These are phyloP conservation scores for Trapa bicornis DNA, from an alignment of 345 rosid genomes.

Conservation along the genomic window DNA sequence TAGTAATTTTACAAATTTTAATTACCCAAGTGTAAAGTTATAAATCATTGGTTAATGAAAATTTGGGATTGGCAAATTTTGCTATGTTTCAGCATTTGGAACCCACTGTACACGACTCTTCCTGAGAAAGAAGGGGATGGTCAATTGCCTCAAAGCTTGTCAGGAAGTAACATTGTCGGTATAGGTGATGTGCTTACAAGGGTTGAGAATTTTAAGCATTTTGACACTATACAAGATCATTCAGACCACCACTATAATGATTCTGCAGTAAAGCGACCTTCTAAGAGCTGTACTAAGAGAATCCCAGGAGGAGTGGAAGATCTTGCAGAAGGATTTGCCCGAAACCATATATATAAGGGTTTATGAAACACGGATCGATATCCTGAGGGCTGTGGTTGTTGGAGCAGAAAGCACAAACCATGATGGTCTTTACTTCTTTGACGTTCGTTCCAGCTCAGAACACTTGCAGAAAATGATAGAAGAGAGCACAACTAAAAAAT, in stretches of 20 bases:
- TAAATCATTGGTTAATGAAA: too few species aligned
- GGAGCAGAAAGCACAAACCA: conserved; percentile 97
- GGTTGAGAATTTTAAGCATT: conserved; percentile 51
- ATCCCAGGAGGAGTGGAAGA: conserved; percentile 84
- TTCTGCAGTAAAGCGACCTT: conserved; percentile 35
- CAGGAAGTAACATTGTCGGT: conserved; percentile 21
- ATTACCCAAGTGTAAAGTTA: too few species aligned
- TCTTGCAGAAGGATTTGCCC: conserved; percentile 78
- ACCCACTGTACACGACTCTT: conserved; percentile 12
- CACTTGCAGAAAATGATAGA: too few species aligned
- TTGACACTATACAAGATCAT: conserved; percentile 63
- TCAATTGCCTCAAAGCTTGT: conserved; percentile 9
- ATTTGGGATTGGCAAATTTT: too few species aligned
- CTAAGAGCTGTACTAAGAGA: conserved; percentile 57
- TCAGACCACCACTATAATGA: conserved; percentile 51
- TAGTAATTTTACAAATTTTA: too few species aligned
- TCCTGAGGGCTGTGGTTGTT: conserved; percentile 76
- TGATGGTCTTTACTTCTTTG: conserved; percentile 90
- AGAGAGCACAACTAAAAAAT: conserved; percentile 18
- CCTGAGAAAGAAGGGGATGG: conserved; percentile 16
- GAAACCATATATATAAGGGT: conserved; percentile 81
- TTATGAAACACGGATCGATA: conserved; percentile 89
- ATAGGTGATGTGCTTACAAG: conserved; percentile 36
- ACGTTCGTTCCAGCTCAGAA: conserved; percentile 48
- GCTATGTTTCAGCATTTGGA: conserved; percentile 1